A percentile compares a stretch with the other conserved stretches of the same genome.
These are phyloP conservation scores for Pichia sp. DNA, from an alignment of 1,139 yeast species.

Conservation along the genomic window DNA sequence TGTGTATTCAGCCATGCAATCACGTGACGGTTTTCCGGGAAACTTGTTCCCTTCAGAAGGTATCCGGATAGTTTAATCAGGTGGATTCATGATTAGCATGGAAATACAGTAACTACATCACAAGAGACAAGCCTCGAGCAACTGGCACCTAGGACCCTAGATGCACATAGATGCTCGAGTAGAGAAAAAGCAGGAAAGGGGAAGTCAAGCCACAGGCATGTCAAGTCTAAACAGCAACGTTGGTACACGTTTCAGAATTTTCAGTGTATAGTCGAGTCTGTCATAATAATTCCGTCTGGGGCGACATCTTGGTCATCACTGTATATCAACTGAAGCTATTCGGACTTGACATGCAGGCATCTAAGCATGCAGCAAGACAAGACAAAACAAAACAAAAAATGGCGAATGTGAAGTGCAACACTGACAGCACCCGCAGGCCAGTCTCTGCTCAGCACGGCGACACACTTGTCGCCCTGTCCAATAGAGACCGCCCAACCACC, in stretches of 20 bases:
- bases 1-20: background rate
- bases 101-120: constrained; percentile 21
- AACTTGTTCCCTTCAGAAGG: constrained; percentile 10
- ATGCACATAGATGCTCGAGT: background rate
- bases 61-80: constrained; percentile 14
- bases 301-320: constrained; percentile 59
- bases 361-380: background rate
- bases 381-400: background rate
- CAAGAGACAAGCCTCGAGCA: background rate
- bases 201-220: no score
- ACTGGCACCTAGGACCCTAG: constrained; percentile 1
- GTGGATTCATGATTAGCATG: constrained; percentile 40
- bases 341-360: no score
- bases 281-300: constrained; percentile 58
- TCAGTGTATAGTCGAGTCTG: constrained; percentile 58
- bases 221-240: no score
- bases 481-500: background rate
- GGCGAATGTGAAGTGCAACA: no score
- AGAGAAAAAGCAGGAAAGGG: background rate
- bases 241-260: constrained; percentile 51
- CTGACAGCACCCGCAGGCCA: background rate
- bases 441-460: background rate
- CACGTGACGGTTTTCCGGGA: background rate
- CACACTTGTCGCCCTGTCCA: constrained; percentile 1
- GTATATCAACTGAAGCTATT: constrained; percentile 9